Conservation (phyloP, 768 basidiomycete species). For the Termitomyces sp. region DNA sequence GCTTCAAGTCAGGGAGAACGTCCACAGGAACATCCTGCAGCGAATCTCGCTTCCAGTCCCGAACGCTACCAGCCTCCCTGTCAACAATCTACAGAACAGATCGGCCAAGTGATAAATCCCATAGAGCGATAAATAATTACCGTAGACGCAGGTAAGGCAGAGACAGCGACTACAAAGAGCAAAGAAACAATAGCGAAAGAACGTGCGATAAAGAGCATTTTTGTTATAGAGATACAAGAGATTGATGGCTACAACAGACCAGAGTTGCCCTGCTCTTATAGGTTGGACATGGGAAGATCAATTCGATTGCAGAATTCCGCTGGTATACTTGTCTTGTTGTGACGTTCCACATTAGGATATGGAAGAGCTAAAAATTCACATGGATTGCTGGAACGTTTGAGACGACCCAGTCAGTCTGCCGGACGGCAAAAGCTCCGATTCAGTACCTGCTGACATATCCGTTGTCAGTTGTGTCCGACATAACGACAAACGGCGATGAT, state of each 20-base stretch:
- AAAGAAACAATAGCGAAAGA: constrained; percentile 28
- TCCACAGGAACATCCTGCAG: background rate
- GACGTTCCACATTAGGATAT: constrained; percentile 23
- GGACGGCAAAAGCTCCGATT: background rate
- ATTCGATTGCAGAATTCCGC: constrained; percentile 26
- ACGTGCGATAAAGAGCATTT: constrained; percentile 28
- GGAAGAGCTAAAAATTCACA: constrained; percentile 14
- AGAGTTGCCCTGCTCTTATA: constrained; percentile 27
- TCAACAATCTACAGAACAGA: background rate
- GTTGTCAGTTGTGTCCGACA: background rate
- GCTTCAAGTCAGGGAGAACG: constrained; percentile 6
- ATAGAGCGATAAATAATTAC: constrained; percentile 10
- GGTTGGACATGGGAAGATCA: constrained; percentile 26
- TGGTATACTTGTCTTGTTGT: constrained; percentile 23
- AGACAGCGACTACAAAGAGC: constrained; percentile 25
- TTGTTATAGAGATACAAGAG: constrained; percentile 15
- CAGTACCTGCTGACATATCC: background rate
- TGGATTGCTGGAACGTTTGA: background rate
- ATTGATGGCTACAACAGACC: constrained; percentile 14
- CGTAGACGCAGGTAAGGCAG: constrained; percentile 29
- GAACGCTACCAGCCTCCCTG: constrained; percentile 3
- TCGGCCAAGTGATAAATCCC: background rate
- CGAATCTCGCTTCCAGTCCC: constrained; percentile 13
- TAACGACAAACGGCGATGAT: background rate
- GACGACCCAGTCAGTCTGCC: background rate